Base-by-base conservation (phyloP, 2,329 filamentous ascomycete genomes). In the Pestalotiopsis sp. region DNA sequence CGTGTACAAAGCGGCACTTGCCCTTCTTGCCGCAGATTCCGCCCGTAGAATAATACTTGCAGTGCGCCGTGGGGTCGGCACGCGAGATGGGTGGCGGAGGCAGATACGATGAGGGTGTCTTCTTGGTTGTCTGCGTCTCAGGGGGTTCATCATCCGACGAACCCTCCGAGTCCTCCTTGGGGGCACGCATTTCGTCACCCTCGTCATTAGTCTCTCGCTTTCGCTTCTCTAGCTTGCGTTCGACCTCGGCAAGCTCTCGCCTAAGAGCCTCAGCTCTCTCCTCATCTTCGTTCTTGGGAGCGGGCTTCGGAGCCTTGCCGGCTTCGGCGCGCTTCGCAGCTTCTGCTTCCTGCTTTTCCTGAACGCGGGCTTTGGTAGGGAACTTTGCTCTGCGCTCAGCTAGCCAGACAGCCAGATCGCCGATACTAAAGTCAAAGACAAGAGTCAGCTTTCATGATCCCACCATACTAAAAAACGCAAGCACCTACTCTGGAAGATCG, bases 371-470 rank as follows among this genome's bases (percentile, higher is more conserved):
- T 78, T 89, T 89, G 2, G 95, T 98, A 2, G 95, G 95, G 78
- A 89, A 98, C 65, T 91, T 91, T 72, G 89, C 91, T 77, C 87
- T 92, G 69, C 95, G 90, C 79, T 97, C 94, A 64, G 90, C 90
- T 71, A 97, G 89, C 90, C 94, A 98, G 6, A 89, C 88, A 27
- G 89, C 87, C 67, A 98, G 86, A 76, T 98, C 94, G 69, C 88
- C 88, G 17, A 88, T 83, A 68, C 86, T 89, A 67, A 52, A 20
- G 2, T 52, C 31, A 23, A 57, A 71, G 36, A 9, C 60, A 17
- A 20, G 38, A 40, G 66, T 74, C 61, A 72, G 57, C 45, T 52
- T 60, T 66, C 38, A 25, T 65, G 6, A 25, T 61, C 4, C 6
- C 25, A 4, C 58, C 13, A 12, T 7, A 40, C 52, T 45, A n/a